Evolutionary conservation across 2,329 filamentous ascomycete species (phyloP).

Genomic region (Fusarium mundagurra): DNA sequence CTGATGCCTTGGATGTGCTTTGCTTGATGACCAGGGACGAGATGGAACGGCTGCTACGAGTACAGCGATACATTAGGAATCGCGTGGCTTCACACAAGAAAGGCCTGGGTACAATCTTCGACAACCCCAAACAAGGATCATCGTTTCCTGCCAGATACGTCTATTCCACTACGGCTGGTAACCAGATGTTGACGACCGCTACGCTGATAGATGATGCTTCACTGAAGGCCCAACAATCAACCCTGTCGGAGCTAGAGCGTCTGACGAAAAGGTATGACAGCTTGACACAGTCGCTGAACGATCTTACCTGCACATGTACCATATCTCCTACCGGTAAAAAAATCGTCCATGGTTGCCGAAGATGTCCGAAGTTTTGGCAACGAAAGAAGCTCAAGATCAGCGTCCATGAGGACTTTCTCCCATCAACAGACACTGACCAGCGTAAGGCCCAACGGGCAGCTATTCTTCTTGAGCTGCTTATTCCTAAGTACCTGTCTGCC

Average conservation of each 20-base stretch:
- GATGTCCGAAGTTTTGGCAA: constrained; percentile 19
- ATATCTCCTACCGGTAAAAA: background rate
- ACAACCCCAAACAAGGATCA: constrained; percentile 42
- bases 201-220: constrained; percentile 1
- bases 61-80: constrained; percentile 31
- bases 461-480: constrained; percentile 60
- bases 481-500: constrained; percentile 55
- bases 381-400: constrained; percentile 28
- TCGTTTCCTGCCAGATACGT: constrained; percentile 6
- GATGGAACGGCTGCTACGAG: constrained; percentile 58
- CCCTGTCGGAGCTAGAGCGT: background rate
- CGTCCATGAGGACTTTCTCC: constrained; percentile 40
- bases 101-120: constrained; percentile 57
- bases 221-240: background rate
- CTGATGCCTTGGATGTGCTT: constrained; percentile 63
- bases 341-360: constrained; percentile 11
- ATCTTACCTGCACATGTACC: constrained; percentile 26
- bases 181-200: background rate
- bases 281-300: constrained; percentile 16
- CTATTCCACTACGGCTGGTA: background rate
- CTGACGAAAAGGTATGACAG: constrained; percentile 21
- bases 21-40: constrained; percentile 58
- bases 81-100: constrained; percentile 25
- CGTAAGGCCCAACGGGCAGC: constrained; percentile 43
- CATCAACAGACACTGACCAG: background rate